Evolutionary conservation across 805 yeast genomes (phyloP), one percentile per base, ranked within the genome.

Genomic region (Yamadazyma kitorensis): DNA sequence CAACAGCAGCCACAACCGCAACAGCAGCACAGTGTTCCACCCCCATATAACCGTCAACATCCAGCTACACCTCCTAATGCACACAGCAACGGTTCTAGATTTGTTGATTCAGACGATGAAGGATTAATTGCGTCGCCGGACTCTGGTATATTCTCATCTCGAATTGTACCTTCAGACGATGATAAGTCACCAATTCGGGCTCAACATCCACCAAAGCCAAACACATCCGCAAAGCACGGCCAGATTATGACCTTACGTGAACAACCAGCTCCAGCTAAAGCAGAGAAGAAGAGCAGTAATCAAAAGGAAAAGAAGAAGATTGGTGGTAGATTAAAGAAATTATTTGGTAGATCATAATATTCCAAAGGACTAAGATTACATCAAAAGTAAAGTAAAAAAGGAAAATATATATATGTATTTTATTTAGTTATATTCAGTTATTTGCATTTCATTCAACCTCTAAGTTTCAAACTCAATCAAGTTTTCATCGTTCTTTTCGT

Each of bases 101-200:
- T 79, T 41, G 66, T 64, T 4, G 87, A 81, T 49, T 78, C 84
- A 3, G 85, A 80, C 47, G 79, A 81, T 10, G 86, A 80, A 31
- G 55, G 36, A 14, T 31, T 7, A 5, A 17, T 24, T 24, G 25
- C 32, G 11, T 35, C 39, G 4, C 43, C 43, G 3, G 39, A 34
- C 13, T 24, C 33, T 22, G 45, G 37, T 9, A 45, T 47, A 8
- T 58, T 53, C 39, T 40, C 41, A 27, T 55, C 64, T 6, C 46
- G 63, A 22, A 50, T 54, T 37, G 41, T 37, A 8, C 59, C 56
- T 33, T 59, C 65, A 2, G 62, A 58, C 25, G 62, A 59, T 17
- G 60, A 59, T 12, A 30, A 33, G 27, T n/a, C n/a, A n/a, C n/a
- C n/a, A n/a, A n/a, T n/a, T n/a, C n/a, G n/a, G n/a, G 35, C 27